Percentiles rank a stretch among this genome's conserved stretches.
Evolutionary conservation across 495 filamentous ascomycete genomes (phyloP).

Genomic region (Hypoxylon lenormandii): DNA sequence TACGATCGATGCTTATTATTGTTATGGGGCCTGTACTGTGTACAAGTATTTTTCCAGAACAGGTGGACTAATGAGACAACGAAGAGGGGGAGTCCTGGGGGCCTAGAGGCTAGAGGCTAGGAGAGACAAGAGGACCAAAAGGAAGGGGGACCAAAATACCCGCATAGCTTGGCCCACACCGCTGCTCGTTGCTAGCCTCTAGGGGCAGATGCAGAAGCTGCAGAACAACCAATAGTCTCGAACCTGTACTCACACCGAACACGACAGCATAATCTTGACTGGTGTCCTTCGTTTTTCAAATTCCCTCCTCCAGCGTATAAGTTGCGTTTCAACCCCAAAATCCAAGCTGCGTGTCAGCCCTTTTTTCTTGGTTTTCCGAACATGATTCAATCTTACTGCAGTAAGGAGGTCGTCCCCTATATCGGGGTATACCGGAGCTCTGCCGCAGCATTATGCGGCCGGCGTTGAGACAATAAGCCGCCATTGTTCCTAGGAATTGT

Average conservation of each 20-base stretch:
- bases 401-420: conserved; percentile 11
- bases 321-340: conserved; percentile 5
- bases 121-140: conserved; percentile 9
- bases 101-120: conserved; percentile 13
- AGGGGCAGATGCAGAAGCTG: conserved; percentile 28
- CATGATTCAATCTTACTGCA: conserved; percentile 13
- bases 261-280: conserved; percentile 45
- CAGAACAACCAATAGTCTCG: conserved; percentile 37
- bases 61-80: conserved; percentile 18
- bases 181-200: conserved; percentile 30
- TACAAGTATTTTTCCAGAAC: conserved; percentile 33
- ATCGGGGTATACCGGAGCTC: conserved; percentile 26
- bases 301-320: conserved; percentile 14
- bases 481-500: conserved; percentile 7
- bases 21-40: conserved; percentile 37
- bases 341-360: conserved; percentile 11
- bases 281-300: conserved; percentile 22
- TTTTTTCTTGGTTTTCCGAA: not conserved
- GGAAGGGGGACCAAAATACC: conserved; percentile 22
- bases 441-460: conserved; percentile 14
- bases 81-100: conserved; percentile 10
- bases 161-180: conserved; percentile 37
- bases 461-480: conserved; percentile 12
- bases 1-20: conserved; percentile 36
- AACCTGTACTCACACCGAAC: conserved; percentile 41